phyloP scores from a whole-genome alignment of 768 basidiomycete species.

The Podaxis sp. region DNA sequence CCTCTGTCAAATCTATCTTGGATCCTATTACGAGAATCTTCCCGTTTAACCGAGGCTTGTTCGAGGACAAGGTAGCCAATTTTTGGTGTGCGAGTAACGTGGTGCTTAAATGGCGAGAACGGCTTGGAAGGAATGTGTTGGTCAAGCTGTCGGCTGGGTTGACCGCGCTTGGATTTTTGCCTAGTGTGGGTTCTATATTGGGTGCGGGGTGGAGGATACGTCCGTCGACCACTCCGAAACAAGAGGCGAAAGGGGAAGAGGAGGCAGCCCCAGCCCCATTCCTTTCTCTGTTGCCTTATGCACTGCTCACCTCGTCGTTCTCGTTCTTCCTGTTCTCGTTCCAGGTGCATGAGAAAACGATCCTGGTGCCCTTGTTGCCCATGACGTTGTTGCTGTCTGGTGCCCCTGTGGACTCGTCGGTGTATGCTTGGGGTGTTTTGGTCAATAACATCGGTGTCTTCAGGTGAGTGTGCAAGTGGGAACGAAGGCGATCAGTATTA shows the following conservation, averaged over 20 bases:
- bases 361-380: constrained; percentile 82
- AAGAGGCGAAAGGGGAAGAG: constrained; percentile 10
- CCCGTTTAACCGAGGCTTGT: constrained; percentile 85
- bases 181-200: constrained; percentile 44
- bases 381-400: constrained; percentile 70
- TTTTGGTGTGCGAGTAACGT: constrained; percentile 96
- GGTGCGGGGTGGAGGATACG: constrained; percentile 29
- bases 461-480: constrained; percentile 49
- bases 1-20: constrained; percentile 37
- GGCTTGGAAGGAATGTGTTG: constrained; percentile 43
- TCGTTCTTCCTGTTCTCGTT: constrained; percentile 97
- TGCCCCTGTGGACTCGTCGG: constrained; percentile 46
- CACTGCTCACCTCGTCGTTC: constrained; percentile 75
- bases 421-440: constrained; percentile 67
- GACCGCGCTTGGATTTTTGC: constrained; percentile 70
- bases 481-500: background rate
- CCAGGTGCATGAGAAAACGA: constrained; percentile 94
- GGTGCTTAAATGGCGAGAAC: constrained; percentile 73
- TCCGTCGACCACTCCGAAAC: constrained; percentile 5
- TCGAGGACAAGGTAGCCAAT: constrained; percentile 96
- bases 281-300: constrained; percentile 71
- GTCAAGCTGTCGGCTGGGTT: constrained; percentile 61
- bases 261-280: constrained; percentile 37
- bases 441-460: constrained; percentile 84
- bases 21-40: constrained; percentile 80